Conservation (phyloP, 2,329 filamentous ascomycete genomes). For the Aureobasidium lini region DNA sequence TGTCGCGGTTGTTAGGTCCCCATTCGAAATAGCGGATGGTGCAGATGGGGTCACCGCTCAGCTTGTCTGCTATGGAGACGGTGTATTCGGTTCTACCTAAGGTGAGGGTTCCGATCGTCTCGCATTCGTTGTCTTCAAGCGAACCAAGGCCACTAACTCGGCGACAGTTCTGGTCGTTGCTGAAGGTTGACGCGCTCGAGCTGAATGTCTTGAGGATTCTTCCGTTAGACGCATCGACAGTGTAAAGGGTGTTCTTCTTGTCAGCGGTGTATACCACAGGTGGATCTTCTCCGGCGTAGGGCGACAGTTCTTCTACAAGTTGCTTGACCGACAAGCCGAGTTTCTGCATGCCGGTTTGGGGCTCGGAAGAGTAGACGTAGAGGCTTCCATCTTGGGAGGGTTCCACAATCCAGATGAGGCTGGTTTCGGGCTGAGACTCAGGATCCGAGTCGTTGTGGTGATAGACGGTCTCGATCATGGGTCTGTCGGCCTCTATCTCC, state of each 20-base stretch:
- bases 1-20: constrained; percentile 85
- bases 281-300: constrained; percentile 66
- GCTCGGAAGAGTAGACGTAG: constrained; percentile 74
- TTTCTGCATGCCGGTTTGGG: constrained; percentile 51
- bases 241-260: constrained; percentile 85
- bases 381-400: constrained; percentile 79
- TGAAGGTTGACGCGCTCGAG: constrained; percentile 57
- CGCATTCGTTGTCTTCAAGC: constrained; percentile 61
- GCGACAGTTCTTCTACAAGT: constrained; percentile 73
- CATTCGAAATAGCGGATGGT: constrained; percentile 92
- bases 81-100: constrained; percentile 85
- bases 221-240: constrained; percentile 79
- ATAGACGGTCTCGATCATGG: constrained; percentile 86
- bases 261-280: constrained; percentile 83
- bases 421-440: constrained; percentile 54
- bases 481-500: constrained; percentile 74
- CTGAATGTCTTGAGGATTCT: constrained; percentile 78
- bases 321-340: constrained; percentile 74
- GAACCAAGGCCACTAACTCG: constrained; percentile 55
- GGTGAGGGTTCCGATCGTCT: constrained; percentile 69
- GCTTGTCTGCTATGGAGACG: constrained; percentile 70
- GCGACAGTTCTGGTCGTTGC: constrained; percentile 67
- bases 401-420: constrained; percentile 93
- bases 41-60: constrained; percentile 69
- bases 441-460: constrained; percentile 60